A percentile compares a stretch with the other conserved stretches of the same genome.
Conservation (phyloP, 2,329 filamentous ascomycete species). For the Cercospora sp. region DNA sequence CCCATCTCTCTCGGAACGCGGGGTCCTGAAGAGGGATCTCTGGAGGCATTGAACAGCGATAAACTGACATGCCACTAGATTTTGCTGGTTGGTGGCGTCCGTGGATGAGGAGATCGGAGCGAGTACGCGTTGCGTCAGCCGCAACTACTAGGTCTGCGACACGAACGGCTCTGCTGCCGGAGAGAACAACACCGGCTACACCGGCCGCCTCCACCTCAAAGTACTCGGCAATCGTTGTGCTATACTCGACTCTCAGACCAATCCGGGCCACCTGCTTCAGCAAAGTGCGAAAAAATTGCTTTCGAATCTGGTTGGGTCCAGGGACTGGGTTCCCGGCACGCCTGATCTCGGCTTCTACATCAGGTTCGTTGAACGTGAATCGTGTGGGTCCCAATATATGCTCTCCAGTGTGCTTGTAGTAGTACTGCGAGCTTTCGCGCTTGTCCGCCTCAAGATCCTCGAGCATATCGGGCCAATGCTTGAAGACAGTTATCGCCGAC, state of each 20-base stretch:
- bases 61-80: background rate
- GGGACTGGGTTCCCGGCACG: slow-evolving; percentile 21
- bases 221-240: slow-evolving; percentile 47
- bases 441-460: slow-evolving; percentile 24
- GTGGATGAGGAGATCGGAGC: slow-evolving; percentile 47
- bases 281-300: slow-evolving; percentile 46
- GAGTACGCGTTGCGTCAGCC: slow-evolving; percentile 43
- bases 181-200: slow-evolving; percentile 39
- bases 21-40: slow-evolving; percentile 27
- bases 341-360: slow-evolving; percentile 21
- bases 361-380: slow-evolving; percentile 4
- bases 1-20: slow-evolving; percentile 30
- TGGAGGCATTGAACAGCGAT: slow-evolving; percentile 18
- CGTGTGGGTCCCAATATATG: slow-evolving; percentile 23
- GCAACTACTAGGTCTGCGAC: slow-evolving; percentile 46
- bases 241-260: slow-evolving; percentile 47
- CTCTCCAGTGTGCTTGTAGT: slow-evolving; percentile 27
- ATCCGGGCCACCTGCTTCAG: slow-evolving; percentile 50
- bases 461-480: slow-evolving; percentile 56
- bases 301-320: slow-evolving; percentile 27
- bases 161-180: slow-evolving; percentile 41
- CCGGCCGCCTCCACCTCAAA: slow-evolving; percentile 44
- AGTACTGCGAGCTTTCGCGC: slow-evolving; percentile 26
- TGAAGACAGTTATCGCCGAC: slow-evolving; percentile 53
- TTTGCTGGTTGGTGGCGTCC: slow-evolving; percentile 32